phyloP scores from a whole-genome alignment of 148 eudicot genomes.

The Pharnaceum exiguum region DNA sequence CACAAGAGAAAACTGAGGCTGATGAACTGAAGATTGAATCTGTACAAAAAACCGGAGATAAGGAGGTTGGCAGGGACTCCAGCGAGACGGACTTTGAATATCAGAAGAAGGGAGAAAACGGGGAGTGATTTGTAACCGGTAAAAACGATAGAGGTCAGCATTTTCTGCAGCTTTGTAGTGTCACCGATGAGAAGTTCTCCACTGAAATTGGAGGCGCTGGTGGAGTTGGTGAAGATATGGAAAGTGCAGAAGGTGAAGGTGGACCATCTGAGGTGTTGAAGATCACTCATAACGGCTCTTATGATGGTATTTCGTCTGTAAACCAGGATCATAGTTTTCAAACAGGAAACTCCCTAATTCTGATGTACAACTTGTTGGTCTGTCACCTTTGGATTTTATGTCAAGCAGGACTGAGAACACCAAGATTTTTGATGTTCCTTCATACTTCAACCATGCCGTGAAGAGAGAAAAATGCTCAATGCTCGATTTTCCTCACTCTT shows the following conservation, averaged over 20 bases:
- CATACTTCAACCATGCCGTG: slow-evolving; percentile 32
- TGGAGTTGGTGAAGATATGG: slow-evolving; percentile 28
- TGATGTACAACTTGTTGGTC: slow-evolving; percentile 32
- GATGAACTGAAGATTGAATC: no score
- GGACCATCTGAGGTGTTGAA: slow-evolving; percentile 30
- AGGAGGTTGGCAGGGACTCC: slow-evolving; percentile 19
- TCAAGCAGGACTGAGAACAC: slow-evolving; percentile 33
- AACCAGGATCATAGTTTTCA: slow-evolving; percentile 52
- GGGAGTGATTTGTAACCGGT: slow-evolving; percentile 41
- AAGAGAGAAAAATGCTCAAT: slow-evolving; percentile 56
- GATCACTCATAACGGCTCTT: slow-evolving; percentile 23
- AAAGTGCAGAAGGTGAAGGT: slow-evolving; percentile 39
- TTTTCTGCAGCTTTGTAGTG: slow-evolving; percentile 49
- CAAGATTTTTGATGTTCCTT: slow-evolving; percentile 31
- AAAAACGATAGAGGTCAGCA: slow-evolving; percentile 32
- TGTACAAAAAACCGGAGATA: no score
- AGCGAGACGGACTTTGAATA: slow-evolving; percentile 44
- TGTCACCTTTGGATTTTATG: slow-evolving; percentile 34
- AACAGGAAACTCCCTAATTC: slow-evolving; percentile 30
- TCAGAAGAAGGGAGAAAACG: slow-evolving; percentile 34
- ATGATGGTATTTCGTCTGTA: slow-evolving; percentile 37
- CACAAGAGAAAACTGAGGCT: slow-evolving; percentile 28
- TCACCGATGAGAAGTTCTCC: slow-evolving; percentile 15
- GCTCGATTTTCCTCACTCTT: slow-evolving; percentile 35
- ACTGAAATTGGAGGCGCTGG: slow-evolving; percentile 27